phyloP scores from a whole-genome alignment of 805 yeast species.

The Metschnikowia cubensis region DNA sequence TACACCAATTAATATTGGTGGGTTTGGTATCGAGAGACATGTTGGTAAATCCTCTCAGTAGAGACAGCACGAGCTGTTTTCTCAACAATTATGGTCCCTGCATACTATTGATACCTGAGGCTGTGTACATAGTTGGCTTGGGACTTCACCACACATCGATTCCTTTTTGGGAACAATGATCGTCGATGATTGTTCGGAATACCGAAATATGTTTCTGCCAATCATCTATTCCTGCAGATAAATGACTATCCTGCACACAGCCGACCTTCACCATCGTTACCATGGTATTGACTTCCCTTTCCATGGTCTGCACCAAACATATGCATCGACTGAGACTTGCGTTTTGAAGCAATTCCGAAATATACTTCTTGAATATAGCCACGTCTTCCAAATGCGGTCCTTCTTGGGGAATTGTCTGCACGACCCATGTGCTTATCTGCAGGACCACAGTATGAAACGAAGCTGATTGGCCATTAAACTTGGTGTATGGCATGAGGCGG shows the following conservation, averaged over 20 bases:
- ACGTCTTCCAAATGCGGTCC: conserved; percentile 19
- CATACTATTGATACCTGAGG: too few relatives aligned
- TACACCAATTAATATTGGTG: too few relatives aligned
- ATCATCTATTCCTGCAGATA: conserved; percentile 17
- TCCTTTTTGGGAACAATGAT: conserved; percentile 7
- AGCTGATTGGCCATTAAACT: conserved; percentile 2
- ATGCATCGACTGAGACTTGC: conserved; percentile 7
- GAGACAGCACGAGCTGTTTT: too few relatives aligned
- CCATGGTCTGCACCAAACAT: conserved; percentile 7
- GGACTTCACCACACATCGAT: not conserved
- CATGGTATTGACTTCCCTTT: conserved; percentile 2
- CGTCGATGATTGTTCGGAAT: conserved; percentile 4
- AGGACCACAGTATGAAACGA: conserved; percentile 7
- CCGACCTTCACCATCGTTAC: not conserved
- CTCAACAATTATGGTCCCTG: too few relatives aligned
- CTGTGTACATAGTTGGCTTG: too few relatives aligned
- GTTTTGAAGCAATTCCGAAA: conserved; percentile 1
- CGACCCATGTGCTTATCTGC: conserved; percentile 14
- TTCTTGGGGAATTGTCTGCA: conserved; percentile 7
- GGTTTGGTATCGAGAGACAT: too few relatives aligned
- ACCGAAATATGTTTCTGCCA: conserved; percentile 16
- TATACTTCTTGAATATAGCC: conserved; percentile 7
- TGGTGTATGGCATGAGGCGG: not conserved
- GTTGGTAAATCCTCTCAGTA: too few relatives aligned
- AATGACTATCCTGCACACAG: not conserved